Conservation (phyloP, 768 basidiomycete genomes). For the Termitomyces sp. region DNA sequence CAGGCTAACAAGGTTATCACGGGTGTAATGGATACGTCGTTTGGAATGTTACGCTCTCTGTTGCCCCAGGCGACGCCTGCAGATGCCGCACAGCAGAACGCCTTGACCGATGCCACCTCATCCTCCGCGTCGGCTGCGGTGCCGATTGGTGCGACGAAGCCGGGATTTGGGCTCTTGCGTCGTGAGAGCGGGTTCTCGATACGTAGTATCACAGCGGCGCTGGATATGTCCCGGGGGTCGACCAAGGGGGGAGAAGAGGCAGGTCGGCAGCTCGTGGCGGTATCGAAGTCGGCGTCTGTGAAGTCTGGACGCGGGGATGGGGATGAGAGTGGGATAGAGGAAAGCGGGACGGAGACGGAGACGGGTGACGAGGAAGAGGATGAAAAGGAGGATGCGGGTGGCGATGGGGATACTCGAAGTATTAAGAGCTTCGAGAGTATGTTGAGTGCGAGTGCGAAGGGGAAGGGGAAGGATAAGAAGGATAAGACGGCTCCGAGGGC, state of each 20-base stretch:
- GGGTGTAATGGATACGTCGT: slow-evolving; percentile 88
- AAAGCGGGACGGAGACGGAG: slow-evolving; percentile 18
- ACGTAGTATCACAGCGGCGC: slow-evolving; percentile 62
- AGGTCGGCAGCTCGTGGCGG: slow-evolving; percentile 46
- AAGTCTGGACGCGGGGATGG: slow-evolving; percentile 26
- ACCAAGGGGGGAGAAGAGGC: slow-evolving; percentile 29
- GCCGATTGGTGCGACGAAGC: slow-evolving; percentile 33
- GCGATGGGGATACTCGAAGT: slow-evolving; percentile 65
- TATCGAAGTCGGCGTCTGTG: slow-evolving; percentile 40
- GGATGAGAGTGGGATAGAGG: slow-evolving; percentile 32
- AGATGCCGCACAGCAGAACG: not conserved
- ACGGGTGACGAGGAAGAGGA: slow-evolving; percentile 37
- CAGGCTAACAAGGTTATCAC: slow-evolving; percentile 83
- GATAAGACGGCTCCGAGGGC: slow-evolving; percentile 17
- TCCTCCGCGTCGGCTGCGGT: slow-evolving; percentile 5
- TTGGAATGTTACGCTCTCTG: slow-evolving; percentile 80
- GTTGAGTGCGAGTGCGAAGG: slow-evolving; percentile 48
- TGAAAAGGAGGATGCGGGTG: slow-evolving; percentile 30
- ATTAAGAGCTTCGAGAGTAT: slow-evolving; percentile 87
- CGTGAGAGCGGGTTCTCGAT: slow-evolving; percentile 83
- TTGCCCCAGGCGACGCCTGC: slow-evolving; percentile 45
- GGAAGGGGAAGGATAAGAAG: slow-evolving; percentile 17
- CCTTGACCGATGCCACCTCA: not conserved
- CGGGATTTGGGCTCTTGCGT: slow-evolving; percentile 65
- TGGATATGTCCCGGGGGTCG: slow-evolving; percentile 46